A percentile compares a stretch with the other conserved stretches of the same genome.
Conservation (phyloP, 2,329 filamentous ascomycete genomes). For the Claviceps capensis region DNA sequence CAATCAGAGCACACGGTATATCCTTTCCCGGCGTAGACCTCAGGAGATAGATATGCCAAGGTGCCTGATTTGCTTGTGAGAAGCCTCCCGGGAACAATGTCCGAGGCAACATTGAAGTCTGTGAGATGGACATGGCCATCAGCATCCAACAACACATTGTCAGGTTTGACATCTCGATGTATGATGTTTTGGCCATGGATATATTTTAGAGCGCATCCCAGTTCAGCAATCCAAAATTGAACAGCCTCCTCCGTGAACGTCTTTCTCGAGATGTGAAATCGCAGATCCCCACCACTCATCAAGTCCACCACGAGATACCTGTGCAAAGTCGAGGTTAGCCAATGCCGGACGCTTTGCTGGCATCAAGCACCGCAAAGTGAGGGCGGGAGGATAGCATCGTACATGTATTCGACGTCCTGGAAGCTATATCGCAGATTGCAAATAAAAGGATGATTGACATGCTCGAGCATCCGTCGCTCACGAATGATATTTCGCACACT, state of each 20-base stretch:
- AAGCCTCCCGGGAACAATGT: conserved; percentile 68
- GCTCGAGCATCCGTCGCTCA: conserved; percentile 94
- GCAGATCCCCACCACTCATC: conserved; percentile 92
- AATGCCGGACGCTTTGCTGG: neutral
- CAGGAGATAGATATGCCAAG: conserved; percentile 85
- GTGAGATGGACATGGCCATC: conserved; percentile 94
- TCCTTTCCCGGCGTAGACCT: conserved; percentile 83
- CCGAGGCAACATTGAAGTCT: conserved; percentile 97
- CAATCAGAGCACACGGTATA: conserved; percentile 89
- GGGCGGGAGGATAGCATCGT: conserved; percentile 23
- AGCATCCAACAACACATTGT: conserved; percentile 77
- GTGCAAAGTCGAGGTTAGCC: conserved; percentile 5
- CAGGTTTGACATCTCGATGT: conserved; percentile 82
- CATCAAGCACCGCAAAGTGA: neutral
- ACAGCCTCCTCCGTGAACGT: conserved; percentile 96
- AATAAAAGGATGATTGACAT: conserved; percentile 93
- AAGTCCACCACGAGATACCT: conserved; percentile 96
- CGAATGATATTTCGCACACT: conserved; percentile 97
- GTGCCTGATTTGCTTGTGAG: conserved; percentile 95
- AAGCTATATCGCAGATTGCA: conserved; percentile 98
- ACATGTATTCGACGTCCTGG: conserved; percentile 98
- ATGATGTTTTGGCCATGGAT: conserved; percentile 79
- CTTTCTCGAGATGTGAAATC: conserved; percentile 96
- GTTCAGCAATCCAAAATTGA: conserved; percentile 89
- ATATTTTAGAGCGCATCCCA: conserved; percentile 82